These are phyloP conservation scores for Petunia secreta DNA, from an alignment of 257 asterid genomes.

Conservation along the genomic window DNA sequence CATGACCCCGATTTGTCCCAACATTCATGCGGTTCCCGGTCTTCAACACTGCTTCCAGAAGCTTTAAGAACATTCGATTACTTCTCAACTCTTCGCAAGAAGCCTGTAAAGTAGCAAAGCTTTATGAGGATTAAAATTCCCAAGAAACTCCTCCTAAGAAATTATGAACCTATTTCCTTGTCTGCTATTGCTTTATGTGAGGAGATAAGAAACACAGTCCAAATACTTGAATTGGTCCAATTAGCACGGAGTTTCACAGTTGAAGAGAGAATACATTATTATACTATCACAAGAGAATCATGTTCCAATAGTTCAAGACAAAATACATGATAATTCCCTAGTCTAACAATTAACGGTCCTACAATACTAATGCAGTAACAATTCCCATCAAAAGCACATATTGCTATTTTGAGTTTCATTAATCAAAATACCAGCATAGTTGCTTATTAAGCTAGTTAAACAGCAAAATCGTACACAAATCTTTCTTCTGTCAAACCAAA, in stretches of 20 bases:
- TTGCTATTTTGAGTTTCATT: not conserved
- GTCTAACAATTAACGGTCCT: constrained; percentile 23
- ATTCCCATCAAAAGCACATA: not conserved
- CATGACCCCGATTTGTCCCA: constrained; percentile 95
- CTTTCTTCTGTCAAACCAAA: not conserved
- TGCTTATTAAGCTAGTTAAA: not conserved
- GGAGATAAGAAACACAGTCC: not conserved
- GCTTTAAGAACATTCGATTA: constrained; percentile 88
- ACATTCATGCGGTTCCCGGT: constrained; percentile 98
- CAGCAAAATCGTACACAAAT: not conserved
- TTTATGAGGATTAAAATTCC: not conserved
- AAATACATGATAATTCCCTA: not conserved
- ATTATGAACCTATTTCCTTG: not conserved
- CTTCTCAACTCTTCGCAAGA: constrained; percentile 91
- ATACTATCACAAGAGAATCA: not conserved
- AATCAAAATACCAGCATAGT: not conserved
- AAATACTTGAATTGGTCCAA: not conserved
- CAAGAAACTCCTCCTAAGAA: not conserved
- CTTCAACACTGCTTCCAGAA: constrained; percentile 93
- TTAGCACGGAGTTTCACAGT: constrained; percentile 1
- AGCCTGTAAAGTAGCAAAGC: constrained; percentile 52
- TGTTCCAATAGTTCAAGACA: not conserved
- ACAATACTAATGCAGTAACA: not conserved
- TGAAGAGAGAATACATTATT: constrained; percentile 9
- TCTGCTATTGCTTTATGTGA: not conserved